Evolutionary conservation across 2,329 filamentous ascomycete species (phyloP), one percentile per base, ranked within the genome.

Genomic region (Scedosporium minutisporum): DNA sequence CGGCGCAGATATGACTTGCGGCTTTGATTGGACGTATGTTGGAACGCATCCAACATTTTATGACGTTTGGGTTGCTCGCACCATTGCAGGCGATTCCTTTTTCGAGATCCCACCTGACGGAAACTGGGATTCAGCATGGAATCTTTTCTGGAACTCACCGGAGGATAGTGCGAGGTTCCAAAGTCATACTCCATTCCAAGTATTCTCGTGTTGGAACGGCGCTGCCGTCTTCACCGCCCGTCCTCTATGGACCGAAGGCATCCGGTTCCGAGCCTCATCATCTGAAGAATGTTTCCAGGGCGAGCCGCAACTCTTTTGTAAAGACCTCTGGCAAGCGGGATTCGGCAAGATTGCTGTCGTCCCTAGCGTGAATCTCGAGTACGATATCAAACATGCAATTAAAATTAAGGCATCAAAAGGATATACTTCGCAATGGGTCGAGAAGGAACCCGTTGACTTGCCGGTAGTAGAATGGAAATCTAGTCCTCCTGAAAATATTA

Each of bases 181-280:
- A 0, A 64, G 65, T 0, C 69, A 73, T 27, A 69, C 71, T 16
- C 82, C 84, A 0, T 81, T 86, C 64, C 84, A 86, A 68, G 83
- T 85, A 0, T 86, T 83, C 63, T 70, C 82, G 0, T 87, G 84
- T 69, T 86, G 84, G 83, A 85, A 86, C 64, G 84, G 84, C 2
- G 81, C 78, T 0, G 74, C 75, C 0, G 77, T 76, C 0, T 78
- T 86, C 60, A 72, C 71, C 0, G 82, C 81, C 0, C 70, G 71
- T 46, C 80, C 82, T 0, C 68, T 86, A 6, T 63, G 83, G 3
- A 71, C 75, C 14, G 66, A 72, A 0, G 72, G 71, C 9, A 68
- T 85, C 2, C 65, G 68, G 4, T 86, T 86, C 66, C 75, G 83
- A 1, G 67, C 71, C 14, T 66, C 65, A 1, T 62, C 63, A 9